Conservation (phyloP, 257 asterid genomes). For the Solanum pinnatisectum region DNA sequence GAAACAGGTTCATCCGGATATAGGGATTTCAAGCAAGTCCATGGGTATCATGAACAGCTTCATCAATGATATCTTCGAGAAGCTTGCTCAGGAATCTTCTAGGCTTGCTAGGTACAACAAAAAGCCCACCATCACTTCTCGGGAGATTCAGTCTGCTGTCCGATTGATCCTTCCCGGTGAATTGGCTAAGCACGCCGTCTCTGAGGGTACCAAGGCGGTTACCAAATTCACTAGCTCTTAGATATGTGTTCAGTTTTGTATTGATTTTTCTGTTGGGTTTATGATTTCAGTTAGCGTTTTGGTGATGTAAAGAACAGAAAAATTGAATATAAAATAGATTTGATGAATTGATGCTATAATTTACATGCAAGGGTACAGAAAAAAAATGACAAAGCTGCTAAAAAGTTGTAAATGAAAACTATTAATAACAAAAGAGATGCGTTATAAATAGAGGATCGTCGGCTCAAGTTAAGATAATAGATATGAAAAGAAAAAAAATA, state of each 20-base stretch:
- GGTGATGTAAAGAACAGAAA: not conserved
- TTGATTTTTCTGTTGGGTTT: not conserved
- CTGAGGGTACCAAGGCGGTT: constrained; percentile 3
- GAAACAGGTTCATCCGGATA: constrained; percentile 5
- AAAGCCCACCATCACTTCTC: constrained; percentile 3
- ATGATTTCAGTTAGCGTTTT: not conserved
- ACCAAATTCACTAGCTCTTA: constrained; percentile 6
- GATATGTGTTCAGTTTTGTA: not conserved
- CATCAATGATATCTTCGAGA: too few relatives aligned
- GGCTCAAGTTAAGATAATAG: too few relatives aligned
- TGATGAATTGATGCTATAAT: not conserved
- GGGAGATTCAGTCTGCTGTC: not conserved
- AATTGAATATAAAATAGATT: too few relatives aligned
- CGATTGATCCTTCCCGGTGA: not conserved
- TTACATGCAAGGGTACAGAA: too few relatives aligned
- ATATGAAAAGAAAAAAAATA: too few relatives aligned
- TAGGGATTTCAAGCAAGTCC: not conserved
- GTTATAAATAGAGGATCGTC: too few relatives aligned
- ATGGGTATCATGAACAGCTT: too few relatives aligned
- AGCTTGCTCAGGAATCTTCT: not conserved
- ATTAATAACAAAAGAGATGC: too few relatives aligned
- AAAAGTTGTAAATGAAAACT: too few relatives aligned
- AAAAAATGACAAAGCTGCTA: too few relatives aligned
- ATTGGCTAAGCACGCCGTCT: not conserved
- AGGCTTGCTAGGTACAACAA: constrained; percentile 1